Evolutionary conservation across 345 rosid species (phyloP), one percentile per base, ranked within the genome.

Genomic region (Brassica cretica): DNA sequence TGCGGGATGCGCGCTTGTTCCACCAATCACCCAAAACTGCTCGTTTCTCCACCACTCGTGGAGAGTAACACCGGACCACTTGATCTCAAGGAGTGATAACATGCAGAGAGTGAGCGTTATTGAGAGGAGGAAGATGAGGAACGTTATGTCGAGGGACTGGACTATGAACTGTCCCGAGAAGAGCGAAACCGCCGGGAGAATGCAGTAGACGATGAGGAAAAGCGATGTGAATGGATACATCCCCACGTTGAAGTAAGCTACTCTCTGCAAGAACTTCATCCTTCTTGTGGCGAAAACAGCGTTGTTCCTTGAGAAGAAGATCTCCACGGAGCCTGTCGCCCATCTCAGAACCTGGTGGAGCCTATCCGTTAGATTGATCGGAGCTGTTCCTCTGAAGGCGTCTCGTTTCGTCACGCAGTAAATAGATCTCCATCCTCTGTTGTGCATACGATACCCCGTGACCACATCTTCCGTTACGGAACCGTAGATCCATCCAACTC

Each of bases 21-120:
- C 33, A 10, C 64, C 64, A 5, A 60, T 60, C n/a, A 60, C n/a
- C 64, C 64, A 60, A 60, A 60, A 60, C 64, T 60, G 64, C 14
- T 58, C 62, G 62, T 58, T 58, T 1, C 62, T 59, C 63, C 63
- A 59, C 63, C 63, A 59, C 14, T 59, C 63, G 5, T 59, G 64
- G 32, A 59, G 64, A 24, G 64, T 59, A 21, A 24, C 27, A 0
- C 11, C 32, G 5, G 64, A 59, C 64, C 64, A 59, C 6, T 59
- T 59, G 64, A 59, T 59, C 64, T 59, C 64, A 0, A 59, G 64
- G 32, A 59, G 64, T 0, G 64, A 59, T 0, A 59, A 1, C 64
- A 59, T 8, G 4, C 64, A 59, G 32, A 59, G 64, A 10, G 64
- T 59, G 14, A 59, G 15, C 0, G 64, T 59, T 59, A 59, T 59